These are phyloP conservation scores for Penicillium sp. DNA, from an alignment of 2,329 filamentous ascomycete species.

Conservation along the genomic window DNA sequence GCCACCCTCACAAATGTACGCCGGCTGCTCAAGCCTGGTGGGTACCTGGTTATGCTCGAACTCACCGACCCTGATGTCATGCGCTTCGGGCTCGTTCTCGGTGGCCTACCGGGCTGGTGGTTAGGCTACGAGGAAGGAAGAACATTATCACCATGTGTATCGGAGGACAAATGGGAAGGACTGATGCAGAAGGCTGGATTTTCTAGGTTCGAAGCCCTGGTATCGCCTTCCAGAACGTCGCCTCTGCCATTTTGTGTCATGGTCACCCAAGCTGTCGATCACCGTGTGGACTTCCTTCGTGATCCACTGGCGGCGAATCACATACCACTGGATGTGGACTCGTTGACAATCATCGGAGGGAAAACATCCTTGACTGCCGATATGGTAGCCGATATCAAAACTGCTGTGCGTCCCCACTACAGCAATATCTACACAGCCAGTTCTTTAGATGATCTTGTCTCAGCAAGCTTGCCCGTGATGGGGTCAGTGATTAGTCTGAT, in stretches of 20 bases:
- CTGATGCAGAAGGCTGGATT: slow-evolving; percentile 32
- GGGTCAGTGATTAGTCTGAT: slow-evolving; percentile 18
- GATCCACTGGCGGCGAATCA: slow-evolving; percentile 20
- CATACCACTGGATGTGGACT: slow-evolving; percentile 2
- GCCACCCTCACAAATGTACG: slow-evolving; percentile 30
- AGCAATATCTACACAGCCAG: background rate
- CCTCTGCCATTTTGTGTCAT: slow-evolving; percentile 25
- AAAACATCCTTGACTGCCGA: slow-evolving; percentile 5
- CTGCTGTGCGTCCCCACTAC: slow-evolving; percentile 9
- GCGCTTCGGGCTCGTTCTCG: slow-evolving; percentile 27
- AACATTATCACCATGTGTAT: slow-evolving; percentile 23
- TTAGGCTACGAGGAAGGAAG: slow-evolving; percentile 25
- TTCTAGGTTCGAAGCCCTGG: slow-evolving; percentile 25
- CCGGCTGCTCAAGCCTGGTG: slow-evolving; percentile 44
- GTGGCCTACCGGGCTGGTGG: slow-evolving; percentile 38
- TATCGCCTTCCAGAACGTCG: background rate
- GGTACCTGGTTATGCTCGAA: slow-evolving; percentile 47
- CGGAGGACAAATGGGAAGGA: slow-evolving; percentile 30
- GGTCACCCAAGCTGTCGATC: slow-evolving; percentile 33
- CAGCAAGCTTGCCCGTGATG: slow-evolving; percentile 14
- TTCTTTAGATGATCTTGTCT: slow-evolving; percentile 10
- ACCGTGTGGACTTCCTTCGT: slow-evolving; percentile 24
- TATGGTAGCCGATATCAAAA: slow-evolving; percentile 6
- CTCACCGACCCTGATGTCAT: slow-evolving; percentile 24
- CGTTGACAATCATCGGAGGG: slow-evolving; percentile 19